phyloP scores from a whole-genome alignment of 2,329 filamentous ascomycete genomes.

The Alternaria brassicae region DNA sequence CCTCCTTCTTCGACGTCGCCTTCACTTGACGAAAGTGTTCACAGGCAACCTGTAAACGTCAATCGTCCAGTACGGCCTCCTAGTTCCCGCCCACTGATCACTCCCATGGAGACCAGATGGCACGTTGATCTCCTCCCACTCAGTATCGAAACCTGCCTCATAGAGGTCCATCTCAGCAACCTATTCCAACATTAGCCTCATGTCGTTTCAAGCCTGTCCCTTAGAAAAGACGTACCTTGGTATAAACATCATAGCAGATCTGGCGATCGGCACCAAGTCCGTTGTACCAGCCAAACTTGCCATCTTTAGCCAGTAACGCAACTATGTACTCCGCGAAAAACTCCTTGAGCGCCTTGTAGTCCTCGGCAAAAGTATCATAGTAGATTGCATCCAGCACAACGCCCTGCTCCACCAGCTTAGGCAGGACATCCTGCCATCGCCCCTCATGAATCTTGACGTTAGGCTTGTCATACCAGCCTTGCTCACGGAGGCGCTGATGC shows the following conservation, averaged over 20 bases:
- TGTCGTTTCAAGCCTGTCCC: neutral
- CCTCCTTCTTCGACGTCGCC: neutral
- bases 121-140: slow-evolving; percentile 48
- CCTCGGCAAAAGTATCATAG: slow-evolving; percentile 51
- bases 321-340: slow-evolving; percentile 50
- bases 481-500: slow-evolving; percentile 69
- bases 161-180: slow-evolving; percentile 48
- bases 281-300: slow-evolving; percentile 50
- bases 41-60: slow-evolving; percentile 46
- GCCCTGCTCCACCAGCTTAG: slow-evolving; percentile 70
- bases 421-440: slow-evolving; percentile 82
- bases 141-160: slow-evolving; percentile 47
- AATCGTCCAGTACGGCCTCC: slow-evolving; percentile 49
- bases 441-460: slow-evolving; percentile 70
- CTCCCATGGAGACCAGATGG: slow-evolving; percentile 43
- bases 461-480: slow-evolving; percentile 71
- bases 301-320: slow-evolving; percentile 41
- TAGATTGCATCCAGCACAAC: slow-evolving; percentile 75
- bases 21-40: slow-evolving; percentile 45
- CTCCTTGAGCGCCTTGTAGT: slow-evolving; percentile 48
- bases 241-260: slow-evolving; percentile 52
- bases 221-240: slow-evolving; percentile 36
- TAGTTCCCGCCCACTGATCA: slow-evolving; percentile 46
- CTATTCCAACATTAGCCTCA: slow-evolving; percentile 22
- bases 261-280: slow-evolving; percentile 49